Evolutionary conservation across 805 yeast species (phyloP).

Genomic region (Candida peoriensis): DNA sequence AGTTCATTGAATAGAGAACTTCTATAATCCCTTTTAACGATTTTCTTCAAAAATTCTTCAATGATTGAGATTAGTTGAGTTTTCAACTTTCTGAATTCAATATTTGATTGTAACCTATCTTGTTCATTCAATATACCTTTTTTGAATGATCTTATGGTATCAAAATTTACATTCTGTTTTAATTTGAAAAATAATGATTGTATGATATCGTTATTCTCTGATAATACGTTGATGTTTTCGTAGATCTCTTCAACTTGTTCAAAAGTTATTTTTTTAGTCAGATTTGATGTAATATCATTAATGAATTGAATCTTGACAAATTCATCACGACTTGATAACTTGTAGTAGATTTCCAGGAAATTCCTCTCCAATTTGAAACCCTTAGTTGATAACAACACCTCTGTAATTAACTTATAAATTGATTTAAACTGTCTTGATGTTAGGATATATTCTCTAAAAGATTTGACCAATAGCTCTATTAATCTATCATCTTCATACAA

Average conservation of each 20-base stretch:
- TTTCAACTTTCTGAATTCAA: slow-evolving; percentile 18
- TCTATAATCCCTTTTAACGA: slow-evolving; percentile 11
- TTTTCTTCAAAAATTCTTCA: slow-evolving; percentile 14
- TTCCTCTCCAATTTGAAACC: slow-evolving; percentile 9
- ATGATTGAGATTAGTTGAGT: slow-evolving; percentile 13
- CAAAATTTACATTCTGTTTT: slow-evolving; percentile 7
- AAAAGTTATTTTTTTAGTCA: slow-evolving; percentile 9
- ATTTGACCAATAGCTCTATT: slow-evolving; percentile 9
- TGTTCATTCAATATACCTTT: slow-evolving; percentile 1
- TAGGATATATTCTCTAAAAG: slow-evolving; percentile 14
- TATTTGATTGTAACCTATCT: slow-evolving; percentile 15
- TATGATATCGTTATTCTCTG: slow-evolving; percentile 9
- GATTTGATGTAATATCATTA: slow-evolving; percentile 17
- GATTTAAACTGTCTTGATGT: slow-evolving; percentile 16
- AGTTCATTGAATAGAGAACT: slow-evolving; percentile 35
- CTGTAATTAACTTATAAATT: slow-evolving; percentile 15
- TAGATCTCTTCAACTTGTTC: slow-evolving; percentile 8
- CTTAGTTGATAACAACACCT: slow-evolving; percentile 12
- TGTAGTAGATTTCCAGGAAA: slow-evolving; percentile 18
- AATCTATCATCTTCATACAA: slow-evolving; percentile 19
- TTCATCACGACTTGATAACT: slow-evolving; percentile 19
- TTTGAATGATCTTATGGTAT: neutral
- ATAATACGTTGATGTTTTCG: slow-evolving; percentile 6
- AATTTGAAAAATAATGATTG: slow-evolving; percentile 13
- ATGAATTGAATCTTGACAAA: slow-evolving; percentile 19